These are phyloP conservation scores for Vickermania ingenoplastis DNA, from an alignment of 208 protist species.

Conservation along the genomic window DNA sequence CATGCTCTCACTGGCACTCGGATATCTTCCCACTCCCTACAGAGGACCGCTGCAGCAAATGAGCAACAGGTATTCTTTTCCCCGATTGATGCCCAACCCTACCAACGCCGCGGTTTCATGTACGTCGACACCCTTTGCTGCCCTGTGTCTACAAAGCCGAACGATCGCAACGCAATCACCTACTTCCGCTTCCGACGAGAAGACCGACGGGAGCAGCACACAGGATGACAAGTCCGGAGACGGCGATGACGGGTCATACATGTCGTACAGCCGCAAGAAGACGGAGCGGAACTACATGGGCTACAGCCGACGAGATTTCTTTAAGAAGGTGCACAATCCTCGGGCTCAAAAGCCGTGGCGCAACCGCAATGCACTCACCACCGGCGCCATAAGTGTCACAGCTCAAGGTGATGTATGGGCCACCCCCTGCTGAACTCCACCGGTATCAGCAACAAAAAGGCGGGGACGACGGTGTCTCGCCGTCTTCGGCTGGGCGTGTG, in stretches of 20 bases:
- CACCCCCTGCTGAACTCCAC: conserved; percentile 6
- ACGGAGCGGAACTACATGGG: conserved; percentile 36
- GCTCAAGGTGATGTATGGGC: conserved; percentile 29
- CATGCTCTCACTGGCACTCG: no score
- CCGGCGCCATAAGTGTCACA: conserved; percentile 59
- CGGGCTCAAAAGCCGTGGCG: conserved; percentile 81
- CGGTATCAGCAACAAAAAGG: no score
- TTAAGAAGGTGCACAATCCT: conserved; percentile 58
- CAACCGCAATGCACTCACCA: conserved; percentile 24
- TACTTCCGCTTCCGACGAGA: background rate
- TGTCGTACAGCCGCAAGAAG: conserved; percentile 15
- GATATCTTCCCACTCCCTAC: no score
- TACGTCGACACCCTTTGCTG: background rate
- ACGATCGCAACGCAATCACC: background rate
- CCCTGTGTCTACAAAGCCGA: background rate
- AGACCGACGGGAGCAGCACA: no score
- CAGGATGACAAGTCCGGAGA: no score
- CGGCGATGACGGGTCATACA: no score
- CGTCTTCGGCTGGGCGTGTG: no score
- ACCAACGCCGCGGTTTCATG: no score
- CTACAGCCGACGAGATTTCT: conserved; percentile 58
- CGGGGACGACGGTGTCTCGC: no score
- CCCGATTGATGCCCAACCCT: no score
- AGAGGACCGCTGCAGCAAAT: no score
- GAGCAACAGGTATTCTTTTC: no score